Evolutionary conservation across 2,329 filamentous ascomycete genomes (phyloP), one percentile per base, ranked within the genome.

Genomic region (Coniochaeta hoffmannii): DNA sequence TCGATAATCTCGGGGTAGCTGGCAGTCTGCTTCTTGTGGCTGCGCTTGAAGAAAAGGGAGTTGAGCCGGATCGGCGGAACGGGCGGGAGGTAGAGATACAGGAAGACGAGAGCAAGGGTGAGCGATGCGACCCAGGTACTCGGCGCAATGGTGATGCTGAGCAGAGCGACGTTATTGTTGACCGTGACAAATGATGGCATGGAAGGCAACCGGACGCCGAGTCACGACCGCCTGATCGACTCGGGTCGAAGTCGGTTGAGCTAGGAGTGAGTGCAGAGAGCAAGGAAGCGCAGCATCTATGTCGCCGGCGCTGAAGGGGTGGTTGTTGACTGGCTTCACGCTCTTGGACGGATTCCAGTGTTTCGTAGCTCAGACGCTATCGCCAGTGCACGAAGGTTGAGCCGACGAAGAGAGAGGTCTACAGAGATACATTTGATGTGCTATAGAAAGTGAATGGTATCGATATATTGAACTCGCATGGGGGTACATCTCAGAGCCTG

Each of bases 121-220:
- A 82, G 64, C 28, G 75, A 73, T 57, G 78, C 77, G 62, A 84
- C 70, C 65, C 78, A 83, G 56, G 79, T 80, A 67, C 78, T 78
- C 24, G 81, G 80, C 38, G 80, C 78, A 67, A 84, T 77, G 63
- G 73, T 78, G 64, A 85, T 73, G 69, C 76, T 83, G 66, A 85
- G 66, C 62, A 85, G 75, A 56, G 80, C 80, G 66, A 84, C 75
- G 76, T 82, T 79, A 69, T 80, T 84, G 70, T 83, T 80, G 61
- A 84, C 76, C 54, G 79, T 80, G 62, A 85, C 70, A 67, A 84
- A 72, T 57, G 81, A 80, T 73, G 76, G 77, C 80, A 83, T 83
- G 65, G 70, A 53, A 38, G 41, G 41, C 41, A 46, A 46, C 41
- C n/a, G n/a, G n/a, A 12, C 17, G 19, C 17, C 24, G 8, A 8